Percentiles rank a stretch among this genome's conserved stretches.
Conservation (phyloP, 139 green algal species). For the Chlorella ohadii region DNA sequence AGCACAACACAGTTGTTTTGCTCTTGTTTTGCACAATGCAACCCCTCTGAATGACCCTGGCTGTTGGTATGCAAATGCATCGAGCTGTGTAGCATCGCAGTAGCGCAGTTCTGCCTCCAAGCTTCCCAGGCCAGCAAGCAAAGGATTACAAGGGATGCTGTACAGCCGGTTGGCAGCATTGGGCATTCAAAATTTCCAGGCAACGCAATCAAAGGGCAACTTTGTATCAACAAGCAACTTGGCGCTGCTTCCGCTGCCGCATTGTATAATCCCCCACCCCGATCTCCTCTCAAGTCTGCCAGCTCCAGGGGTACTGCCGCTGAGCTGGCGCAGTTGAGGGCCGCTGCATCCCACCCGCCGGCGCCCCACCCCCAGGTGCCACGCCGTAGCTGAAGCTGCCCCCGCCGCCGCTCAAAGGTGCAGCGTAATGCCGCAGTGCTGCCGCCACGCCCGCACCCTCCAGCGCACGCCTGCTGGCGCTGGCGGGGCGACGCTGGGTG, state of each 20-base stretch:
- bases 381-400: neutral
- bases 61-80: too few species aligned
- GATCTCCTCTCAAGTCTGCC: neutral
- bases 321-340: slow-evolving; percentile 16
- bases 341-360: neutral
- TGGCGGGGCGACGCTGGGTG: neutral
- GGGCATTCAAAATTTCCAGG: too few species aligned
- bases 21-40: too few species aligned
- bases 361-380: neutral
- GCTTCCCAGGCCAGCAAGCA: too few species aligned
- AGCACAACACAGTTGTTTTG: too few species aligned
- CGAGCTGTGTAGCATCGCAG: too few species aligned
- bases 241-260: neutral
- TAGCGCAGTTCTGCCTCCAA: too few species aligned
- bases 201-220: too few species aligned
- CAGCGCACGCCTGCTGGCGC: neutral
- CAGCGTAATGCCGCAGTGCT: neutral
- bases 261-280: neutral
- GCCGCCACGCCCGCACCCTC: slow-evolving; percentile 18
- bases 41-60: too few species aligned
- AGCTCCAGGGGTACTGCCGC: slow-evolving; percentile 28
- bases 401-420: neutral
- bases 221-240: too few species aligned
- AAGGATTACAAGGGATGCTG: too few species aligned
- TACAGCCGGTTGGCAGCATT: too few species aligned